A percentile compares a stretch with the other conserved stretches of the same genome.
Evolutionary conservation across 2,329 filamentous ascomycete genomes (phyloP).

Genomic region (Sclerotinia spermophila): DNA sequence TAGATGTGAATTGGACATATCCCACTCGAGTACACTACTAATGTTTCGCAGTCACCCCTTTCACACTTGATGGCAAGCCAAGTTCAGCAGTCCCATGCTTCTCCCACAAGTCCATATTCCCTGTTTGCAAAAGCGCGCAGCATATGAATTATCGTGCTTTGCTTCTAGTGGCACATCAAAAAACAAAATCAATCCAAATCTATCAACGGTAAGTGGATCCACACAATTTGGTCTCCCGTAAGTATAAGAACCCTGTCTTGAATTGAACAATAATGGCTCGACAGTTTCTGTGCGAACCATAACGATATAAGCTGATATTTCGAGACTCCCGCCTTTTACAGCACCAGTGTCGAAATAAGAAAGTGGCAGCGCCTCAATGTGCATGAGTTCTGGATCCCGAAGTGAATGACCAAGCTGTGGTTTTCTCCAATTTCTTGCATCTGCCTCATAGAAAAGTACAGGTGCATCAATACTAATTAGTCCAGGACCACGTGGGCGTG

Average conservation of each 20-base stretch:
- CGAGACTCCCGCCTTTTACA: not conserved
- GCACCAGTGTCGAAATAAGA: not conserved
- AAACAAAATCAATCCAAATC: not conserved
- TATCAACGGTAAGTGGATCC: not conserved
- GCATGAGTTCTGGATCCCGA: not conserved
- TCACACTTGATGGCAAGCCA: not conserved
- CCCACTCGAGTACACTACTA: not conserved
- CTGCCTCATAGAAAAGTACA: not conserved
- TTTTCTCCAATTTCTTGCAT: not conserved
- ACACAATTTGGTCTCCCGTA: not conserved
- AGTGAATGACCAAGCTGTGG: not conserved
- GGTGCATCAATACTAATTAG: not conserved
- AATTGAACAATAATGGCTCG: not conserved
- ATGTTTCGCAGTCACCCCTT: not conserved
- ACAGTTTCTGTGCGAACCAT: not conserved
- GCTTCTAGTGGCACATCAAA: not conserved
- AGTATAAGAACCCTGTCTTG: not conserved
- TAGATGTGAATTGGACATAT: not conserved
- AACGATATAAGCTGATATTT: not conserved
- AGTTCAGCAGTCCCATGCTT: not conserved
- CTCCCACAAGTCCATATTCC: not conserved
- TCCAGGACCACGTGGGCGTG: not conserved
- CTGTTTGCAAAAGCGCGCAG: not conserved
- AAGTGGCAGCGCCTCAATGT: not conserved
- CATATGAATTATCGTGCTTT: not conserved